Percentiles rank a stretch among this genome's conserved stretches.
Evolutionary conservation across 768 basidiomycete species (phyloP).

Genomic region (Tulasnella sp.): DNA sequence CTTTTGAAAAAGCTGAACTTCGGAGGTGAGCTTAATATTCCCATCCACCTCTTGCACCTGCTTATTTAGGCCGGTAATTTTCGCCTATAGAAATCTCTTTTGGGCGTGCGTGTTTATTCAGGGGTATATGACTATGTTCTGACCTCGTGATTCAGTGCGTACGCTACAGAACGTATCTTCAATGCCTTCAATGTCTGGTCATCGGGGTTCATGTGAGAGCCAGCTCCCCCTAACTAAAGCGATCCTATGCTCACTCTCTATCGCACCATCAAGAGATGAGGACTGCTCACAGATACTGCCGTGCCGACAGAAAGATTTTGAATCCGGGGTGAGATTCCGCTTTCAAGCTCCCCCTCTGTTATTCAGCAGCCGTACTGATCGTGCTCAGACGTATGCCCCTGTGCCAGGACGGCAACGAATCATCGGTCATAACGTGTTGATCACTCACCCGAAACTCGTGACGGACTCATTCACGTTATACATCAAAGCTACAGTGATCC

Average conservation of each 20-base stretch:
- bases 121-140: no score
- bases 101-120: no score
- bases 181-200: constrained; percentile 9
- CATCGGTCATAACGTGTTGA: constrained; percentile 32
- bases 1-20: neutral
- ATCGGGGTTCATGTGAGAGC: neutral
- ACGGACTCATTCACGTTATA: constrained; percentile 27
- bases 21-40: neutral
- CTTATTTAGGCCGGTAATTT: no score
- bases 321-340: neutral
- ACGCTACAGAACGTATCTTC: constrained; percentile 1
- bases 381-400: neutral
- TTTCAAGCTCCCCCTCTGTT: no score
- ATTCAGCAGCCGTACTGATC: no score
- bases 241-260: neutral
- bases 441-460: constrained; percentile 45
- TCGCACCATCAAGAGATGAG: neutral
- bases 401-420: constrained; percentile 46
- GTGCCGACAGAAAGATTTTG: neutral
- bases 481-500: neutral
- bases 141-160: neutral
- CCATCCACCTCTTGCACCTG: neutral
- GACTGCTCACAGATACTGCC: no score
- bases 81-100: neutral
- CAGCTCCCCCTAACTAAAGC: neutral